Percentiles rank a stretch among this genome's conserved stretches.
These are phyloP conservation scores for Discostella pseudostelligera DNA, from an alignment of 108 stramenopile species.

Conservation along the genomic window DNA sequence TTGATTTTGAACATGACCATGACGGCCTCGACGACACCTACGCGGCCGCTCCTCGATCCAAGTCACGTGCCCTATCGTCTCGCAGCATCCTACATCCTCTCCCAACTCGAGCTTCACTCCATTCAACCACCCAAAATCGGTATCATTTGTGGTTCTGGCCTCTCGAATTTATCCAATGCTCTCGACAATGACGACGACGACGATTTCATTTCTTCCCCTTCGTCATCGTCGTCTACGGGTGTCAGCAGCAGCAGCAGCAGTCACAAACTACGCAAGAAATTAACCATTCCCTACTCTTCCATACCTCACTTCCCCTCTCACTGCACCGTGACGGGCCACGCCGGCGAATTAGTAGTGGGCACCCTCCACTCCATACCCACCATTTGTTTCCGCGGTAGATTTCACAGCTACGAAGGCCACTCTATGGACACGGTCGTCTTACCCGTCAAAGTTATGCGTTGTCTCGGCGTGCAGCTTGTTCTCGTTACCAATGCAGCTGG, in stretches of 20 bases:
- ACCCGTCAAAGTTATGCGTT: slow-evolving; percentile 82
- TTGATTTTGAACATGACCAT: not conserved
- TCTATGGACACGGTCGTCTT: slow-evolving; percentile 80
- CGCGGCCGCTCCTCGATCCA: slow-evolving; percentile 10
- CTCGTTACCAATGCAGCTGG: slow-evolving; percentile 94
- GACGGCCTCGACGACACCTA: not conserved
- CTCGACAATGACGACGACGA: slow-evolving; percentile 40
- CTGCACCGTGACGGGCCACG: slow-evolving; percentile 85
- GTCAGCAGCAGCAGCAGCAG: too few species aligned
- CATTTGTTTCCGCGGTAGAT: slow-evolving; percentile 88
- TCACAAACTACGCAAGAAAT: slow-evolving; percentile 8
- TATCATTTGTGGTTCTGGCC: slow-evolving; percentile 91
- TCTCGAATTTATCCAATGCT: slow-evolving; percentile 68
- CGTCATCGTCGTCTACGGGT: too few species aligned
- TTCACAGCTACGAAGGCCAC: slow-evolving; percentile 95
- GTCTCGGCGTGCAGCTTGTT: slow-evolving; percentile 75
- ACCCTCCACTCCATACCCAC: slow-evolving; percentile 53
- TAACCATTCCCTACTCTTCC: slow-evolving; percentile 66
- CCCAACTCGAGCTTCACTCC: slow-evolving; percentile 35
- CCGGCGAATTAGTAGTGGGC: slow-evolving; percentile 89
- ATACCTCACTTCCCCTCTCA: slow-evolving; percentile 85
- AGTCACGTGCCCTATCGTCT: slow-evolving; percentile 55
- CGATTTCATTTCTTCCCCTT: too few species aligned
- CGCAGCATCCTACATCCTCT: slow-evolving; percentile 54
- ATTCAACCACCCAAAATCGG: slow-evolving; percentile 61